Conservation (phyloP, 306 rosid genomes). For the Clitoria ternatea region DNA sequence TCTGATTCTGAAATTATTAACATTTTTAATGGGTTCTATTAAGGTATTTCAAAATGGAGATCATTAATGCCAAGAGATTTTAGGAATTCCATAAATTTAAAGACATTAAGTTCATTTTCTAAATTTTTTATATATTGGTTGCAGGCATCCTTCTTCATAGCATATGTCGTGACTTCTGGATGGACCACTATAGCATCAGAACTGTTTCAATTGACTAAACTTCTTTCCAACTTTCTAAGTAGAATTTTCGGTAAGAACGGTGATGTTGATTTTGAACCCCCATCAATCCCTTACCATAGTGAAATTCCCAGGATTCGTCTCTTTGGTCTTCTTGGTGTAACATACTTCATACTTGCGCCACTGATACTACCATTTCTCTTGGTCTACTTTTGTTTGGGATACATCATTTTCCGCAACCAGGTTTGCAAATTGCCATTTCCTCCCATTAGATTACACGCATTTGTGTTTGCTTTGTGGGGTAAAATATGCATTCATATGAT, state of each 20-base stretch:
- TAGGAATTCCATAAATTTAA: background rate
- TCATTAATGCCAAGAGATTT: background rate
- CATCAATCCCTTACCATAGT: conserved; percentile 60
- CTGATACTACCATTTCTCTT: conserved; percentile 88
- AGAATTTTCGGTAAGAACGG: conserved; percentile 32
- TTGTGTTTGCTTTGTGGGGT: background rate
- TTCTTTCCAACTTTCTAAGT: conserved; percentile 37
- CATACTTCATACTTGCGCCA: conserved; percentile 91
- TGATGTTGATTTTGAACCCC: conserved; percentile 47
- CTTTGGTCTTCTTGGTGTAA: conserved; percentile 85
- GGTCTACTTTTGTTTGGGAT: conserved; percentile 70
- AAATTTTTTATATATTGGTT: conserved; percentile 26
- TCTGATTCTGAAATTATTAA: background rate
- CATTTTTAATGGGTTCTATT: background rate
- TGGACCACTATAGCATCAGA: conserved; percentile 72
- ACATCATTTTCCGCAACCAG: conserved; percentile 88
- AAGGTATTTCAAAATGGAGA: background rate
- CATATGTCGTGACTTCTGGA: conserved; percentile 56
- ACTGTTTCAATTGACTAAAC: conserved; percentile 48
- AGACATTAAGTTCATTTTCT: conserved; percentile 6
- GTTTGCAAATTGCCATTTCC: conserved; percentile 32
- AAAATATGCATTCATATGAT: background rate
- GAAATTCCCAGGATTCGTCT: conserved; percentile 62
- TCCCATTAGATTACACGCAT: background rate
- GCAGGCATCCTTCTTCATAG: conserved; percentile 87